Evolutionary conservation across 2,329 filamentous ascomycete genomes (phyloP), one percentile per base, ranked within the genome.

Genomic region (Aurifilum marmelostoma): DNA sequence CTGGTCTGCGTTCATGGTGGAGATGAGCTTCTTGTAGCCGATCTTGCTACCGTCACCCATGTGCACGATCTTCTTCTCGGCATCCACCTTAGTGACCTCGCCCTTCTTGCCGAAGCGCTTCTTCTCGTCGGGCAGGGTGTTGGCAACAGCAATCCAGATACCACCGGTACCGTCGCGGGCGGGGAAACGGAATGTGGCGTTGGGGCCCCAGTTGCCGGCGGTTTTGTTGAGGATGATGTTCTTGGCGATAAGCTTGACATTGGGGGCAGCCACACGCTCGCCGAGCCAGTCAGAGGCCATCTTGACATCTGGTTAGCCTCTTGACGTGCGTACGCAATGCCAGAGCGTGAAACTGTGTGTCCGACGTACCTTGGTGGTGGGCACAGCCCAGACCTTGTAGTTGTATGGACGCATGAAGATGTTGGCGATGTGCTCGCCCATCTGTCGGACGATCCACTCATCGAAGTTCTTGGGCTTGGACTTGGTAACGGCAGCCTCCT

Each of bases 371-470:
- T 97, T 97, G 75, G 92, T 97, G 68, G 95, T 97, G 70, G 96
- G 96, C 76, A 98, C 95, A 72, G 96, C 96, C 96, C 96, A 99
- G 79, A 99, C 96, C 86, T 99, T 99, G 90, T 91, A 99, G 89
- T 99, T 99, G 88, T 99, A 99, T 67, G 96, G 96, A 76, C 96
- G 88, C 96, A 99, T 99, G 88, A 99, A 99, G 76, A 95, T 87
- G 80, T 99, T 90, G 74, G 94, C 95, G 77, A 99, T 87, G 76
- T 95, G 95, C 76, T 88, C 84, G 76, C 96, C 96, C 84, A 92
- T 94, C 85, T 92, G 97, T 77, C 96, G 90, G 76, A 98, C 80
- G 78, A 98, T 98, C 94, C 94, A 98, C 85, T 99, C 94, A 78
- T 99, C 96, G 77, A 99, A 99, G 84, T 97, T 87, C 86, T 94